These are phyloP conservation scores for Paxillus ammoniavirescens DNA, from an alignment of 768 basidiomycete genomes.

Conservation along the genomic window DNA sequence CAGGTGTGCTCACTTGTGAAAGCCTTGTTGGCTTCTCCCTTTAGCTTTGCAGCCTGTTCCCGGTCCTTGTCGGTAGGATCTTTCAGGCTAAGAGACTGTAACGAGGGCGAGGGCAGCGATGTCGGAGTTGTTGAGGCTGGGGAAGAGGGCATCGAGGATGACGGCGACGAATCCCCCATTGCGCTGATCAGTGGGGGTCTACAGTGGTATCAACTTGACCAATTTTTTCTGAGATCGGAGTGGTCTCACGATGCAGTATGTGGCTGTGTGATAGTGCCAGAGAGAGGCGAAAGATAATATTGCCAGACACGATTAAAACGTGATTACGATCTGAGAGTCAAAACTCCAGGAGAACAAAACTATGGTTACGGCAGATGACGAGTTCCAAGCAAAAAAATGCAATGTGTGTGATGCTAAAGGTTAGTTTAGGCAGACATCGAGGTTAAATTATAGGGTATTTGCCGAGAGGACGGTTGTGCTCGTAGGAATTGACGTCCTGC, in stretches of 20 bases:
- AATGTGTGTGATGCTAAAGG: neutral
- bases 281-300: too few relatives aligned
- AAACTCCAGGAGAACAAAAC: neutral
- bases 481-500: slow-evolving; percentile 55
- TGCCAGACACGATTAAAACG: neutral
- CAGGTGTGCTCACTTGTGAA: slow-evolving; percentile 54
- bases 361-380: neutral
- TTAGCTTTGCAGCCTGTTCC: slow-evolving; percentile 66
- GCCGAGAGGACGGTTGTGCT: slow-evolving; percentile 44
- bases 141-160: slow-evolving; percentile 37
- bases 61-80: slow-evolving; percentile 72
- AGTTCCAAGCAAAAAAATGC: neutral
- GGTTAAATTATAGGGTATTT: slow-evolving; percentile 57
- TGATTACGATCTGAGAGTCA: neutral
- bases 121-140: slow-evolving; percentile 54
- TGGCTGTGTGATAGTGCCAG: slow-evolving; percentile 21
- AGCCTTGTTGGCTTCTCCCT: slow-evolving; percentile 85
- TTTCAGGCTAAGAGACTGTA: slow-evolving; percentile 48
- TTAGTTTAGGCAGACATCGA: slow-evolving; percentile 35
- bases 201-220: neutral
- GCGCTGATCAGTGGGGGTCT: slow-evolving; percentile 1
- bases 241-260: slow-evolving; percentile 25
- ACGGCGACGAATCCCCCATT: slow-evolving; percentile 25
- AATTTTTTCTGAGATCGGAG: slow-evolving; percentile 10
- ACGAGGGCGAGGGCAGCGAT: slow-evolving; percentile 57